These are phyloP conservation scores for Amphirosellinia nigrospora DNA, from an alignment of 495 filamentous ascomycete species.

Conservation along the genomic window DNA sequence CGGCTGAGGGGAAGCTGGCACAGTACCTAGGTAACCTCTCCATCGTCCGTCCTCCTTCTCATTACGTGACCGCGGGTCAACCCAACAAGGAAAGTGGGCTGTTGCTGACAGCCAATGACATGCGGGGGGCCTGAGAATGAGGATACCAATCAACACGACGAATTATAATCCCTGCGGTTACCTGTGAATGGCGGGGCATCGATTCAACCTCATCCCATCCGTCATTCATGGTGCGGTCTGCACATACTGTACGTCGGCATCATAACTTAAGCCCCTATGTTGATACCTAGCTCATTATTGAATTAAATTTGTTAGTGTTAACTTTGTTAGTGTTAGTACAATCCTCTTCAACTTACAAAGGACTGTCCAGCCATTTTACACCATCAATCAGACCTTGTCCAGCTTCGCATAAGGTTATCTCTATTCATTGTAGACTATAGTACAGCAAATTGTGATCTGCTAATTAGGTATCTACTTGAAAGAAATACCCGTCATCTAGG, in stretches of 20 bases:
- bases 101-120: constrained; percentile 13
- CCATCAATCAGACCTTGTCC: not conserved
- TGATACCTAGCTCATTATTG: not conserved
- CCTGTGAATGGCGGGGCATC: not conserved
- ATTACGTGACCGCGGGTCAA: not conserved
- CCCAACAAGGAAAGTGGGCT: constrained; percentile 19
- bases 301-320: not conserved
- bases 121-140: not conserved
- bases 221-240: too few species aligned
- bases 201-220: constrained; percentile 4
- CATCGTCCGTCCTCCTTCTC: not conserved
- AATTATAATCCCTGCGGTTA: not conserved
- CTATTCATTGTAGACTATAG: not conserved
- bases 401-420: not conserved
- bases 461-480: not conserved
- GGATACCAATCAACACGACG: not conserved
- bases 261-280: not conserved
- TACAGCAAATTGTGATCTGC: not conserved
- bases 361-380: not conserved
- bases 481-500: constrained; percentile 16
- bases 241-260: not conserved
- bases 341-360: not conserved
- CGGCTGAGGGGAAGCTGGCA: not conserved
- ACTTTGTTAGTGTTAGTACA: not conserved
- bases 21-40: constrained; percentile 3